Evolutionary conservation across 2,329 filamentous ascomycete species (phyloP), one percentile per base, ranked within the genome.

Genomic region (Chrysosphaeria jannelii): DNA sequence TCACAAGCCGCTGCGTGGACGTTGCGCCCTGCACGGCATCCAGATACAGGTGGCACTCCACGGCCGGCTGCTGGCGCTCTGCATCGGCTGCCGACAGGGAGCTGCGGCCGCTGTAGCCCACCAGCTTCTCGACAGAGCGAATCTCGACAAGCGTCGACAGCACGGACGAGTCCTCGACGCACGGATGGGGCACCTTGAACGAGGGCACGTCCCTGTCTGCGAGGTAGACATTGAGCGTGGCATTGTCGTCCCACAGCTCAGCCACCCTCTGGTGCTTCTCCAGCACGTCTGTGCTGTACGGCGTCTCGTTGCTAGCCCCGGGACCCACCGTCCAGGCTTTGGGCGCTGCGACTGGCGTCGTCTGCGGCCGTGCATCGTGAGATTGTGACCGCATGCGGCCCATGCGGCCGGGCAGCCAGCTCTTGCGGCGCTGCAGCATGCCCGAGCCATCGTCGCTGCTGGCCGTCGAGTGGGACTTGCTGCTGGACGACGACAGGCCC

Each of bases 191-290:
- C 5, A 67, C 50, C 34, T 57, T 64, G 43, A 68, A 67, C 1
- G 57, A 65, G 2, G 62, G 52, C 0, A 54, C 55, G 6, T 38
- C 40, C 7, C 50, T 50, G 28, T 45, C 48, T 26, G 54, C 54
- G 4, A 70, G 40, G 32, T 61, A 60, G 11, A 70, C 49, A 23
- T 49, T 45, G 13, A 65, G 50, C 29, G 52, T 52, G 19, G 57
- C 61, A 24, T 39, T 43, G 25, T 66, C 59, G 31, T 62, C 57
- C 64, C 64, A 69, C 11, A 70, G 40, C 37, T 69, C 64, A 2
- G 62, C 58, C 35, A 60, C 56, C 44, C 55, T 61, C 32, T 66
- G 57, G 11, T 50, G 53, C 20, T 51, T 53, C 12, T 46, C 36
- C 25, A 67, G 39, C 15, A 50, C 48, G 5, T 44, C 36, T 0